Evolutionary conservation across 2,329 filamentous ascomycete species (phyloP).

Genomic region (Fusarium staphyleae): DNA sequence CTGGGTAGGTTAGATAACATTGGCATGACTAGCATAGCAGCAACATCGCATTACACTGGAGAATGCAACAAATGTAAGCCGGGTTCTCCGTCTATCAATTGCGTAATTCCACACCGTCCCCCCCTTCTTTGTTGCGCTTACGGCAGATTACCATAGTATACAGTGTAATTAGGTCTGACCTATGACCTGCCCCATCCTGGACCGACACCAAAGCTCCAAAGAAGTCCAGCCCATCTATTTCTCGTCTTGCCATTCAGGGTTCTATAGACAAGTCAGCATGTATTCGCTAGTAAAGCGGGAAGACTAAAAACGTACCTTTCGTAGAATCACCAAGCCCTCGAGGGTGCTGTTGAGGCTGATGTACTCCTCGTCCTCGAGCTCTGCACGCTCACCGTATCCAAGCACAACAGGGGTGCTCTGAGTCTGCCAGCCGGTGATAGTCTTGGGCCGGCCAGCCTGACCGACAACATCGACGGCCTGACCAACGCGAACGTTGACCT

Average conservation of each 20-base stretch:
- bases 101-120: too few species aligned
- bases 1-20: neutral
- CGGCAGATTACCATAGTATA: constrained; percentile 46
- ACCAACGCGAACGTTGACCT: constrained; percentile 94
- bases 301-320: constrained; percentile 73
- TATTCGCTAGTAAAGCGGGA: neutral
- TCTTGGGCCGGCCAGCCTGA: constrained; percentile 96
- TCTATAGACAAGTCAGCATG: constrained; percentile 41
- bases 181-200: constrained; percentile 30
- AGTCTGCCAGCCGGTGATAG: constrained; percentile 99
- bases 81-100: constrained; percentile 43
- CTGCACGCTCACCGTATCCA: constrained; percentile 92
- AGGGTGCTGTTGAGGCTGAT: constrained; percentile 88
- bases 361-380: constrained; percentile 98
- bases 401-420: constrained; percentile 98
- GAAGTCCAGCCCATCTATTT: constrained; percentile 43
- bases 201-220: constrained; percentile 31
- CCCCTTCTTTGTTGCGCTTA: constrained; percentile 34
- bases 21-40: neutral
- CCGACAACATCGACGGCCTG: constrained; percentile 98
- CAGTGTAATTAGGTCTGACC: constrained; percentile 41
- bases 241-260: constrained; percentile 51
- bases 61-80: constrained; percentile 30
- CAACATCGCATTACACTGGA: constrained; percentile 8
- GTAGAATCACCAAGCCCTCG: constrained; percentile 93